Conservation (phyloP, 805 yeast species). For the Pichia manshurica region DNA sequence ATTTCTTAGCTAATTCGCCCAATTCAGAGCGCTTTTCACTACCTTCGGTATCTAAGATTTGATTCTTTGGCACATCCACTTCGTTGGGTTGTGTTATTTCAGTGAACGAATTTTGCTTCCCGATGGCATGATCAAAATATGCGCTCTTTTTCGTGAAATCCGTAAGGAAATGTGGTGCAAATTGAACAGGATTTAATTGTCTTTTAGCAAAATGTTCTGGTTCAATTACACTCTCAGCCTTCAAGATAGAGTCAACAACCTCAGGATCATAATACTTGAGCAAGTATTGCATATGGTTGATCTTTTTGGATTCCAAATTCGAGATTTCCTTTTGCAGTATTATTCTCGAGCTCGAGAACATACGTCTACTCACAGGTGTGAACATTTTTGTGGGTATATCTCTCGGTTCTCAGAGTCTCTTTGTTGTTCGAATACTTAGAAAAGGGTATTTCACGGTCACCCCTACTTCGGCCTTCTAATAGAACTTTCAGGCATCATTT, state of each 20-base stretch:
- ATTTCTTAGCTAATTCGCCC: conserved; percentile 43
- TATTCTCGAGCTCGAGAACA: conserved; percentile 16
- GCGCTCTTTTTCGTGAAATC: conserved; percentile 70
- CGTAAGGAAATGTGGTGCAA: conserved; percentile 65
- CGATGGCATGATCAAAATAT: conserved; percentile 59
- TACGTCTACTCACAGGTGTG: conserved; percentile 11
- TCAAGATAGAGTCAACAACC: conserved; percentile 70
- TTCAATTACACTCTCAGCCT: conserved; percentile 69
- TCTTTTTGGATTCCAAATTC: conserved; percentile 22
- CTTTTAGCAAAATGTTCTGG: conserved; percentile 54
- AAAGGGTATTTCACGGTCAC: no score
- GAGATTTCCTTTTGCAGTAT: conserved; percentile 9
- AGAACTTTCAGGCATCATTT: no score
- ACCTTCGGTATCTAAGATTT: conserved; percentile 20
- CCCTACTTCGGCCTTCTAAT: no score
- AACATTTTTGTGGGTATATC: conserved; percentile 1
- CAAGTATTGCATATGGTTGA: conserved; percentile 48
- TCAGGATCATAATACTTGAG: conserved; percentile 77
- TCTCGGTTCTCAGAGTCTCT: neutral
- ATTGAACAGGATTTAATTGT: conserved; percentile 40
- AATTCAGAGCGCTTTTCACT: conserved; percentile 23
- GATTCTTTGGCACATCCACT: conserved; percentile 21
- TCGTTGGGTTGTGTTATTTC: conserved; percentile 24
- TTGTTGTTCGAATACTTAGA: no score
- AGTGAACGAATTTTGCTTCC: conserved; percentile 20